Conservation (phyloP, 139 green algal genomes). For the Picochlorum sp. region DNA sequence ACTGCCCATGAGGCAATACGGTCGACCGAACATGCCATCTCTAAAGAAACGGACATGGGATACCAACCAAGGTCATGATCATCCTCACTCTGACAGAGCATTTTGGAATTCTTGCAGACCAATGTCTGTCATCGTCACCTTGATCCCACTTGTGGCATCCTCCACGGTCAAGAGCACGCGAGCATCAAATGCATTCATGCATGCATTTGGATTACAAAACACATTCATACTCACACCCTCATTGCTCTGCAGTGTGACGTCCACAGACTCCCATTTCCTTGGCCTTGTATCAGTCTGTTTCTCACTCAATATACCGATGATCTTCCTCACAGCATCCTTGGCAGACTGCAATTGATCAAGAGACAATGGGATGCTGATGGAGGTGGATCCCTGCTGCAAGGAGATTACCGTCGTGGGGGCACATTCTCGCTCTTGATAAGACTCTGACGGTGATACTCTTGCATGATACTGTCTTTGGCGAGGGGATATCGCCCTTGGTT, state of each 20-base stretch:
- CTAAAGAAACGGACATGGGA: slow-evolving; percentile 22
- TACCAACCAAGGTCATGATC: slow-evolving; percentile 41
- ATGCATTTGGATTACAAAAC: slow-evolving; percentile 75
- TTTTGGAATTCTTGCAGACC: slow-evolving; percentile 9
- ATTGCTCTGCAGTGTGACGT: slow-evolving; percentile 28
- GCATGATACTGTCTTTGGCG: too few species aligned
- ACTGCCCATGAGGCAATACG: neutral
- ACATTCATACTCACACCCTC: slow-evolving; percentile 43
- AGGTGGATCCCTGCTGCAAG: slow-evolving; percentile 31
- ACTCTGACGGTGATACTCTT: too few species aligned
- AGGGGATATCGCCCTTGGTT: too few species aligned
- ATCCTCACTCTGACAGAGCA: slow-evolving; percentile 12
- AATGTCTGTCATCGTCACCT: slow-evolving; percentile 33
- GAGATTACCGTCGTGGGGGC: too few species aligned
- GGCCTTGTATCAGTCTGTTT: slow-evolving; percentile 57
- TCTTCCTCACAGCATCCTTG: slow-evolving; percentile 24
- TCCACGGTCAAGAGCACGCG: slow-evolving; percentile 56
- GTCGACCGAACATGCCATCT: neutral
- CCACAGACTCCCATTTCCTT: slow-evolving; percentile 49
- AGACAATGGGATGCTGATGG: slow-evolving; percentile 41
- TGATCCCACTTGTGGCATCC: slow-evolving; percentile 26
- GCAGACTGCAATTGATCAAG: slow-evolving; percentile 32
- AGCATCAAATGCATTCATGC: slow-evolving; percentile 65
- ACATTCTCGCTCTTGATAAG: too few species aligned
- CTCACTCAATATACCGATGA: slow-evolving; percentile 60